Evolutionary conservation across 2,329 filamentous ascomycete genomes (phyloP), one percentile per base, ranked within the genome.

Genomic region (Diaporthe helianthi): DNA sequence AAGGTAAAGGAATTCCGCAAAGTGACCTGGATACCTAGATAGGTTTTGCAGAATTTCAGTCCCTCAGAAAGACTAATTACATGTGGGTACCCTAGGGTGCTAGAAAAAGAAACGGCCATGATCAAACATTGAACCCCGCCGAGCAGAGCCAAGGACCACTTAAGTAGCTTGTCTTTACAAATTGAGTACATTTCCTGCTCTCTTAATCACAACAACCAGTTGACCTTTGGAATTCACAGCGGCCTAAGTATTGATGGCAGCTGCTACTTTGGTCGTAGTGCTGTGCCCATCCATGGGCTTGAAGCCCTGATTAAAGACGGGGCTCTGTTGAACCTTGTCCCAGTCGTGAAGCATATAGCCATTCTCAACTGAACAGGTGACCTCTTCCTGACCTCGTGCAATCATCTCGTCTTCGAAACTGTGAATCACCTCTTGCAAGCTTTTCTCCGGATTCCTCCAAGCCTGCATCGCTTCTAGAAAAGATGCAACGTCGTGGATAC

Each of bases 311-410:
- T 60, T 60, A 17, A 60, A 60, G 2, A 60, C 54, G 3, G 54
- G 54, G 9, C 54, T 60, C 17, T 60, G 54, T n/a, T 29, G 17
- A 17, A 60, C 36, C 8, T 60, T 60, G 36, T 44, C 13, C 36
- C 54, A 60, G 22, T 60, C 54, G 29, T 60, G 54, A 17, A 60
- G 54, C 54, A 60, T 60, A 13, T 60, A 60, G 36, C 54, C 54
- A 46, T 60, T 60, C 36, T 60, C 54, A 44, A 60, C 54, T 24
- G 54, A 60, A n/a, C 54, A 60, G 36, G 54, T 44, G 17, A 60
- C 54, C 24, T 60, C 54, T 8, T 46, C 54, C 12, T 44, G 54
- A 31, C 54, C 54, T n/a, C 54, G 54, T 17, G 54, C 36, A 22
- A 60, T 44, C 54, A 60, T 60, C 15, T 60, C 36, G 36, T 24